Evolutionary conservation across 257 asterid species (phyloP).

Genomic region (Penstemon davidsonii): DNA sequence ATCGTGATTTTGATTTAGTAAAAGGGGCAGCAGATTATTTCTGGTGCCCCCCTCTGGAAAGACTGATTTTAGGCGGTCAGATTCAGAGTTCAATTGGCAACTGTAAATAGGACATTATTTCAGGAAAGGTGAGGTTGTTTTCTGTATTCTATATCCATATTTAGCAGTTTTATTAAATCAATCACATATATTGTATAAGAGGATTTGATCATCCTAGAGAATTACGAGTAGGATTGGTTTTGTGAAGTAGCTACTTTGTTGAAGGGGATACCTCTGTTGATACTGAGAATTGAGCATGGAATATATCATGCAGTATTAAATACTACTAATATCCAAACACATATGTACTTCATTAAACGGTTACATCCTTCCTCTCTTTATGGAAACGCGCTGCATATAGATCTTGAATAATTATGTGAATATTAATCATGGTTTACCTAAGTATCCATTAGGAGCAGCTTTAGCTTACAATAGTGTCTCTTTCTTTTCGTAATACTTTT

Average conservation of each 20-base stretch:
- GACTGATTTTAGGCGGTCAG: constrained; percentile 22
- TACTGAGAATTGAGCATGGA: not conserved
- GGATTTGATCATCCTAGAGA: constrained; percentile 1
- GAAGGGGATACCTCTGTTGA: constrained; percentile 1
- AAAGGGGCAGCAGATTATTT: constrained; percentile 10
- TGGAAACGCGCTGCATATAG: not conserved
- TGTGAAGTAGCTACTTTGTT: not conserved
- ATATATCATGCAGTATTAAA: not conserved
- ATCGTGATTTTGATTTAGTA: not conserved
- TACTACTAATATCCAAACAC: not conserved
- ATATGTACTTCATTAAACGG: not conserved
- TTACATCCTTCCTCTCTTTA: not conserved
- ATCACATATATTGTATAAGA: not conserved
- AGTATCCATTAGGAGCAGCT: not conserved
- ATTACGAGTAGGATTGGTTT: not conserved
- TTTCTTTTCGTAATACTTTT: not conserved
- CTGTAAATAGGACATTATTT: not conserved
- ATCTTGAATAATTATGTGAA: not conserved
- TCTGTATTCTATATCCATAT: not conserved
- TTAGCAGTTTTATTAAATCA: not conserved
- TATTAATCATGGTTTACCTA: constrained; percentile 4
- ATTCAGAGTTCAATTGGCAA: constrained; percentile 15
- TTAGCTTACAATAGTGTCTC: constrained; percentile 2
- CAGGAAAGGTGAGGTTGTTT: constrained; percentile 13
- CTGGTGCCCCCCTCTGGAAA: constrained; percentile 1